phyloP scores from a whole-genome alignment of 169 alveolate genomes.

The Cryptosporidium sp. region DNA sequence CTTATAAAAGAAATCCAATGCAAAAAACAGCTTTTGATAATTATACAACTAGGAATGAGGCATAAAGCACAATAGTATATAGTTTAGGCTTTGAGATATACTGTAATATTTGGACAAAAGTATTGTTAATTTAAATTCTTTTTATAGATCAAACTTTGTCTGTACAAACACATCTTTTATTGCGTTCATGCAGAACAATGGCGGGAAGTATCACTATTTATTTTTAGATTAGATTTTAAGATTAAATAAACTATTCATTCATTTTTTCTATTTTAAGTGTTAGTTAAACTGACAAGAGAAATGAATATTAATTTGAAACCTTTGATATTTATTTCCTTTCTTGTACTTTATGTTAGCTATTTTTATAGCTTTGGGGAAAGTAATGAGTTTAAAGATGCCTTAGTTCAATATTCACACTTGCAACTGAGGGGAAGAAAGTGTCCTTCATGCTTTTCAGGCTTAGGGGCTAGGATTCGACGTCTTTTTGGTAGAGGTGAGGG shows the following conservation, averaged over 20 bases:
- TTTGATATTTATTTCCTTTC: background rate
- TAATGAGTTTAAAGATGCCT: background rate
- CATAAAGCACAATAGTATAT: background rate
- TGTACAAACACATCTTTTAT: too few relatives aligned
- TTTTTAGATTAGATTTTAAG: background rate
- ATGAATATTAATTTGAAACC: background rate
- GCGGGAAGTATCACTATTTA: background rate
- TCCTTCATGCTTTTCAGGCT: background rate
- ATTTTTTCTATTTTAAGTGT: background rate
- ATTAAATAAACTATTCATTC: too few relatives aligned
- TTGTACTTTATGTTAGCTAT: background rate
- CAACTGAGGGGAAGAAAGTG: background rate
- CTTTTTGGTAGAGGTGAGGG: background rate
- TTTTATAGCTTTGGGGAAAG: background rate
- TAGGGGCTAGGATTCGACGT: background rate
- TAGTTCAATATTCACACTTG: background rate
- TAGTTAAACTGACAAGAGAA: too few relatives aligned
- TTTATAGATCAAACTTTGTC: background rate
- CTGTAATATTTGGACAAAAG: background rate
- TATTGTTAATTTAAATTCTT: background rate
- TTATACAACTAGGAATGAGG: background rate
- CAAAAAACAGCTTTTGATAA: constrained; percentile 42
- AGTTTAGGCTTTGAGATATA: background rate
- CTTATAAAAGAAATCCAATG: background rate
- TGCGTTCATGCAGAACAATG: background rate